These are phyloP conservation scores for Tricholoma sp. DNA, from an alignment of 768 basidiomycete species.

Conservation along the genomic window DNA sequence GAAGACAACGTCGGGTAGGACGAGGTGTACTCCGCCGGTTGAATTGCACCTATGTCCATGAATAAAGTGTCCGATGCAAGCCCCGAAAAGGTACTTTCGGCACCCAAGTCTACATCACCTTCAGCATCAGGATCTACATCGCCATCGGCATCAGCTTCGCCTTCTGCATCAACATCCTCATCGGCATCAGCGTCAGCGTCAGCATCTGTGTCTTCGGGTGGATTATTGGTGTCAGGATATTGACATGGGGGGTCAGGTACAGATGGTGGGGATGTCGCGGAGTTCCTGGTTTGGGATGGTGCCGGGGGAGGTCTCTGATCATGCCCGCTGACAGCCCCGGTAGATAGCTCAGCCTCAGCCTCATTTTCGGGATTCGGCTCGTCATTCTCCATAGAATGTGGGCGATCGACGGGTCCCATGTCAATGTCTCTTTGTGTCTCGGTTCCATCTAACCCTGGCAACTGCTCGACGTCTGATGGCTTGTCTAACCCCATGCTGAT, in stretches of 20 bases:
- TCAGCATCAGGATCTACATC: constrained; percentile 17
- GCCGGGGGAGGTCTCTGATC: not conserved
- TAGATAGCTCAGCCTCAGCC: not conserved
- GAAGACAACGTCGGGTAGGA: not conserved
- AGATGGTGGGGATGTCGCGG: not conserved
- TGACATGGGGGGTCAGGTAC: not conserved
- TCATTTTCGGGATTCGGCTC: not conserved
- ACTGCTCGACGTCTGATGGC: not conserved
- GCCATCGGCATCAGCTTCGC: constrained; percentile 23
- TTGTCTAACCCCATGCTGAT: not conserved
- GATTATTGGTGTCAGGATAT: not conserved
- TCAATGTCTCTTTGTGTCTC: not conserved
- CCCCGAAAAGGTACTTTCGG: not conserved
- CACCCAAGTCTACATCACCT: constrained; percentile 2
- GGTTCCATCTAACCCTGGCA: not conserved
- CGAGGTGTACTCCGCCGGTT: not conserved
- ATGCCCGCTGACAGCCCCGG: not conserved
- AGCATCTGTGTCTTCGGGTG: not conserved
- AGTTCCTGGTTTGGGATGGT: not conserved
- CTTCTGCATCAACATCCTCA: constrained; percentile 25
- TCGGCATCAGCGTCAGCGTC: constrained; percentile 16
- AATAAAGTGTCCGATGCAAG: not conserved
- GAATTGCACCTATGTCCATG: not conserved
- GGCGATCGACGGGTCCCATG: not conserved
- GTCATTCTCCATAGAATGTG: not conserved